Base-by-base conservation (phyloP, 352 stramenopile genomes). In the Phytophthora idaei region DNA sequence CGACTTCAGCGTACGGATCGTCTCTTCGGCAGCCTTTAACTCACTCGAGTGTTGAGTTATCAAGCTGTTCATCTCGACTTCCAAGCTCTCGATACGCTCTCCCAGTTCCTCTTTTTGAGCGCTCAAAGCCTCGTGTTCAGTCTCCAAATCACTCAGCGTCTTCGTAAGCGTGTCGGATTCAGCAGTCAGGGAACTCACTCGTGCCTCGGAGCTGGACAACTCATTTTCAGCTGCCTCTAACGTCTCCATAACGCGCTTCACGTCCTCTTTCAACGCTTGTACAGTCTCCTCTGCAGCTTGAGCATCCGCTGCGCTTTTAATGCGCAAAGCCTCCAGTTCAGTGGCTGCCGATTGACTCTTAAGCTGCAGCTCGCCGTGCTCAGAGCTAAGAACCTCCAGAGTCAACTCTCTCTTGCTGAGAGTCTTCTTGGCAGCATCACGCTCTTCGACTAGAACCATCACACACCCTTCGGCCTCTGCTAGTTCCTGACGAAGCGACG, bases 361-460 rank as follows among this genome's bases (percentile, higher is more conserved):
- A 4, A 80, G 61, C 50, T 80, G 67, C 48, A 79, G 32, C 44
- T 79, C 71, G 10, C 71, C 71, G 63, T 79, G 64, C 44, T 79
- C 71, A n/a, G 63, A 74, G 37, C 63, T 61, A 10, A 79, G 57
- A 32, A 80, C 64, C 31, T 80, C 74, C 29, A 79, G 51, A n/a
- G 61, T 73, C 39, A 71, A 42, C 10, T 77, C 72, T 57, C 46
- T 64, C 28, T 72, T 71, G 27, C 72, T 80, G 2, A 77, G 61
- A 11, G 32, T 66, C 37, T 80, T 77, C 58, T 80, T 77, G 7
- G 68, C 52, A 14, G 48, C 68, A 63, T 80, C 72, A 29, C 68
- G 72, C 49, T 80, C 69, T 47, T 73, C 73, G 5, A 73, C 69
- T 25, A 80, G 39, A 29, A 76, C 69, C 65, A 77, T 68, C 31